Conservation (phyloP, 2,329 filamentous ascomycete species). For the Stagonosporopsis vannaccii region DNA sequence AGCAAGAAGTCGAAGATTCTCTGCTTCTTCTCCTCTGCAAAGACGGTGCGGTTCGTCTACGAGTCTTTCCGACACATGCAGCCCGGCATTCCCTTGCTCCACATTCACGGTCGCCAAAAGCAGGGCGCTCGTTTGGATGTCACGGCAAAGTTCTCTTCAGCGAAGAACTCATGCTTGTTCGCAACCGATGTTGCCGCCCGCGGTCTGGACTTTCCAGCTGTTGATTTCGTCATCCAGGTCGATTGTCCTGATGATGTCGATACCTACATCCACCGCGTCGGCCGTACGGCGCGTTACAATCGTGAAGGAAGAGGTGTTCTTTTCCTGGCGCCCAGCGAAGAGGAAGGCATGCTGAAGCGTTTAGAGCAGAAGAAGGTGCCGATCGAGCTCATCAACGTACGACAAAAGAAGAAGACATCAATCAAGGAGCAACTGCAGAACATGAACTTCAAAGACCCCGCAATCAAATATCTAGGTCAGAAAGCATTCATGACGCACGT, state of each 20-base stretch:
- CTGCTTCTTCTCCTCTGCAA: constrained; percentile 93
- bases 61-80: constrained; percentile 92
- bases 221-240: constrained; percentile 99
- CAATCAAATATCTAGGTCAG: constrained; percentile 92
- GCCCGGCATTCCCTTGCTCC: constrained; percentile 89
- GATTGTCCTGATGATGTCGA: constrained; percentile 96
- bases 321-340: constrained; percentile 91
- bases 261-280: constrained; percentile 96
- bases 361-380: constrained; percentile 90
- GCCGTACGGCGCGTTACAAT: constrained; percentile 92
- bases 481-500: constrained; percentile 95
- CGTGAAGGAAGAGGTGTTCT: constrained; percentile 85
- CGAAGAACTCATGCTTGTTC: constrained; percentile 87
- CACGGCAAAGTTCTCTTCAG: constrained; percentile 79
- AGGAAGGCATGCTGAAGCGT: constrained; percentile 85
- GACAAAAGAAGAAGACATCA: constrained; percentile 85
- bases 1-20: constrained; percentile 95
- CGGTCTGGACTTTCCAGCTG: constrained; percentile 93
- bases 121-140: constrained; percentile 88
- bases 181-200: constrained; percentile 94
- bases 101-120: constrained; percentile 93
- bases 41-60: constrained; percentile 95
- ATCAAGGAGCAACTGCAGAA: constrained; percentile 87
- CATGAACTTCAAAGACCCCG: constrained; percentile 94
- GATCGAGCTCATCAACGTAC: constrained; percentile 84